Percentiles rank a stretch among this genome's conserved stretches.
phyloP scores from a whole-genome alignment of 2,329 filamentous ascomycete genomes.

The Neonectria coccinea region DNA sequence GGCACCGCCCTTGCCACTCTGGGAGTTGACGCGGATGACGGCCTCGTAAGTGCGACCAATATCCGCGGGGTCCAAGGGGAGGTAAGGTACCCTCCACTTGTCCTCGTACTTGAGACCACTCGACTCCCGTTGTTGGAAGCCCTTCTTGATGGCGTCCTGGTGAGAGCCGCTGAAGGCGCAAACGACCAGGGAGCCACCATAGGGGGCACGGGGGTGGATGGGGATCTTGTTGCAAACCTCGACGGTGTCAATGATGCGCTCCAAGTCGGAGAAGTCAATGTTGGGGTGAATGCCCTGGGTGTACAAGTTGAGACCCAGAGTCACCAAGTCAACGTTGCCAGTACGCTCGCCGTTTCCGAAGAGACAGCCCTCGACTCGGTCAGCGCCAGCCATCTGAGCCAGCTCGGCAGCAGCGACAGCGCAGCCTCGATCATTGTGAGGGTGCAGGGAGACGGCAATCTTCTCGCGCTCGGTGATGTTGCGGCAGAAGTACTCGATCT shows the following conservation, averaged over 20 bases:
- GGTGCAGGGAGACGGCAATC: constrained; percentile 89
- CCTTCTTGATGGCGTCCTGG: constrained; percentile 97
- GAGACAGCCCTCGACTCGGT: constrained; percentile 92
- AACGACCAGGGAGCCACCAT: constrained; percentile 91
- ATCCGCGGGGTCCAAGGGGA: constrained; percentile 91
- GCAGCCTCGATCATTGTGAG: constrained; percentile 94
- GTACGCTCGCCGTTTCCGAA: constrained; percentile 95
- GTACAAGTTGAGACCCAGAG: constrained; percentile 91
- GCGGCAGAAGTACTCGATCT: constrained; percentile 94
- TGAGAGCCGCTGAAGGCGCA: constrained; percentile 93
- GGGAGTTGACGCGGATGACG: constrained; percentile 97
- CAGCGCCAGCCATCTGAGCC: constrained; percentile 95
- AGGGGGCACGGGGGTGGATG: constrained; percentile 88
- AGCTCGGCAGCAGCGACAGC: constrained; percentile 91
- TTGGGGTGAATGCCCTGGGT: constrained; percentile 89
- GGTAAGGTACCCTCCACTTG: constrained; percentile 88
- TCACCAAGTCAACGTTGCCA: constrained; percentile 95
- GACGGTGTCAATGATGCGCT: constrained; percentile 85
- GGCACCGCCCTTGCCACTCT: constrained; percentile 92
- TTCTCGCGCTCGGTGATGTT: constrained; percentile 88
- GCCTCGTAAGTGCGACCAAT: constrained; percentile 98
- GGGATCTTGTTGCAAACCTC: constrained; percentile 96
- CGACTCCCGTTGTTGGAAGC: constrained; percentile 77
- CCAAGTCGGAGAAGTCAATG: constrained; percentile 92
- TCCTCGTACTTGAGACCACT: constrained; percentile 70